Evolutionary conservation across 441 rosid species (phyloP).

Genomic region (Biscutella laevigata): DNA sequence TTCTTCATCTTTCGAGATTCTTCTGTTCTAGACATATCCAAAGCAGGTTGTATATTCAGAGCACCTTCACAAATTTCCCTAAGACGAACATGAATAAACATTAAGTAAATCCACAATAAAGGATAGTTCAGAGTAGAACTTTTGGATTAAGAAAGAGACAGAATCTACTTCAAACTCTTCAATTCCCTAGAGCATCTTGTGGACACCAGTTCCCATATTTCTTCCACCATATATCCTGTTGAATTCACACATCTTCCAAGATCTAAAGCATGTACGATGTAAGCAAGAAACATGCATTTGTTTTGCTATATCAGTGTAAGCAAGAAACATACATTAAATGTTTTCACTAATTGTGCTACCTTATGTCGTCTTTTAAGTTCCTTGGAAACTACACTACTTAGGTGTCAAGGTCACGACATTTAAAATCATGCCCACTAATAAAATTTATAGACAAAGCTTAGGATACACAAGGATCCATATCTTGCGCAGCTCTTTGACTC

Average conservation of each 20-base stretch:
- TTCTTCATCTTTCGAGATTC: constrained; percentile 46
- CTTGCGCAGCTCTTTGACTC: constrained; percentile 63
- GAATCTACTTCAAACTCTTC: constrained; percentile 73
- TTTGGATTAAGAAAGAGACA: constrained; percentile 9
- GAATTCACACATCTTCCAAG: constrained; percentile 69
- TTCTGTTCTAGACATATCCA: constrained; percentile 42
- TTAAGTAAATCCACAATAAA: constrained; percentile 16
- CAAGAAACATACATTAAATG: too few relatives aligned
- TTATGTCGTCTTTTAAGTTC: not conserved
- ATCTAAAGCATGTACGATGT: constrained; percentile 53
- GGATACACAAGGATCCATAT: constrained; percentile 26
- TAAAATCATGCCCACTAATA: not conserved
- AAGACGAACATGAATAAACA: constrained; percentile 22
- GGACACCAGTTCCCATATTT: constrained; percentile 75
- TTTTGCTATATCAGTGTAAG: too few relatives aligned
- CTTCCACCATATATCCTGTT: constrained; percentile 65
- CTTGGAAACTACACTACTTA: not conserved
- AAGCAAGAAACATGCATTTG: not conserved
- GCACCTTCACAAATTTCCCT: constrained; percentile 81
- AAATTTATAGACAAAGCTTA: not conserved
- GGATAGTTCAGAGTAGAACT: not conserved
- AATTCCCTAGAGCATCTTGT: constrained; percentile 60
- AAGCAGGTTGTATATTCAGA: constrained; percentile 49
- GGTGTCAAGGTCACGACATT: not conserved
- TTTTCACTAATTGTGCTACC: too few relatives aligned